phyloP scores from a whole-genome alignment of 805 yeast genomes.

The Metahyphopichia silvanorum region DNA sequence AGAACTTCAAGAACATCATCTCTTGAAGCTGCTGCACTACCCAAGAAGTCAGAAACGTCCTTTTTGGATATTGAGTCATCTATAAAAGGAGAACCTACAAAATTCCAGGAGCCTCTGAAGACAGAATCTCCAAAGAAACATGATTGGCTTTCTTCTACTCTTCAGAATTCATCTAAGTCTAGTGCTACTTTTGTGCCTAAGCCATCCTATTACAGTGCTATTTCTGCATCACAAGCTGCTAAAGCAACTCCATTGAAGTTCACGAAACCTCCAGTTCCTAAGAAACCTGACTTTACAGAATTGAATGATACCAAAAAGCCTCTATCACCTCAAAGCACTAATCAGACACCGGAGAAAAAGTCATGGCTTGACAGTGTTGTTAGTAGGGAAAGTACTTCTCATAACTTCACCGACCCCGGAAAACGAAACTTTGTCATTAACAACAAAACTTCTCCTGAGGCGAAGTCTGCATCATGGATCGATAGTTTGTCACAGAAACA shows the following conservation, averaged over 20 bases:
- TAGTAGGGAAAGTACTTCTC: neutral
- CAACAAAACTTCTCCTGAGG: neutral
- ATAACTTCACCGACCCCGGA: neutral
- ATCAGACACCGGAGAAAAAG: neutral
- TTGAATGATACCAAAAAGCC: too few relatives aligned
- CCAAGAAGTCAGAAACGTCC: too few relatives aligned
- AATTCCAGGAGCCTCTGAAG: neutral
- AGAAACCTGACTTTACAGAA: too few relatives aligned
- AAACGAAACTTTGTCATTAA: slow-evolving; percentile 1
- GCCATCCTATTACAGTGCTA: slow-evolving; percentile 9
- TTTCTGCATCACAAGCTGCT: slow-evolving; percentile 8
- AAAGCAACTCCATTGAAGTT: too few relatives aligned
- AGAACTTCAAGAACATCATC: too few relatives aligned
- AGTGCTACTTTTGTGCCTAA: slow-evolving; percentile 7
- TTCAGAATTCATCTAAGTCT: neutral
- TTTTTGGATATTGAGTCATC: too few relatives aligned
- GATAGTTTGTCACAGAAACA: slow-evolving; percentile 3
- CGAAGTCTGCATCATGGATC: slow-evolving; percentile 5
- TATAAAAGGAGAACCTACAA: too few relatives aligned
- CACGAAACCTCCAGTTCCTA: too few relatives aligned
- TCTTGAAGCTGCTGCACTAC: too few relatives aligned
- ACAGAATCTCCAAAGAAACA: slow-evolving; percentile 13
- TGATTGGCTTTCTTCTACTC: slow-evolving; percentile 6
- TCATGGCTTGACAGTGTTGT: slow-evolving; percentile 2
- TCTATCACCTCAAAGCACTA: neutral